phyloP scores from a whole-genome alignment of 163 green algal species.

The Coccomyxa subellipsoidea region DNA sequence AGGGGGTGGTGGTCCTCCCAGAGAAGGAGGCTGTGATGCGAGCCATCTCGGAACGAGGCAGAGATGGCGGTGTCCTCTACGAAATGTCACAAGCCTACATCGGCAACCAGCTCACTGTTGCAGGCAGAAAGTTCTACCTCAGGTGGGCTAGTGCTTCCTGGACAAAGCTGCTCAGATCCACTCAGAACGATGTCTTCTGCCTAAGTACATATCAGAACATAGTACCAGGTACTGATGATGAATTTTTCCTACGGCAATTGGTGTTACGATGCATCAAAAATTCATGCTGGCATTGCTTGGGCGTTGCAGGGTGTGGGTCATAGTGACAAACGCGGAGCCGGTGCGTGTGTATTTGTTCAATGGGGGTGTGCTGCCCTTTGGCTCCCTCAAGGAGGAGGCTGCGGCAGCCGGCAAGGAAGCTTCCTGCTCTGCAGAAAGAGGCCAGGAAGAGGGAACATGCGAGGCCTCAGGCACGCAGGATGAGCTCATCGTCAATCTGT shows the following conservation, averaged over 20 bases:
- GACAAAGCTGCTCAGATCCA: no score
- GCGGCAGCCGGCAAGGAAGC: neutral
- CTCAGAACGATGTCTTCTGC: no score
- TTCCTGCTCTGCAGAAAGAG: neutral
- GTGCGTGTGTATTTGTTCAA: slow-evolving; percentile 52
- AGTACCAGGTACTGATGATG: no score
- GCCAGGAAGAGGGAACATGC: no score
- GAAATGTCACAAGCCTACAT: slow-evolving; percentile 72
- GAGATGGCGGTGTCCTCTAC: slow-evolving; percentile 17
- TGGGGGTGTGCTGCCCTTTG: slow-evolving; percentile 53
- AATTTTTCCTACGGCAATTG: no score
- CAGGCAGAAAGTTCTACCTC: slow-evolving; percentile 39
- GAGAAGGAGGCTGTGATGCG: slow-evolving; percentile 18
- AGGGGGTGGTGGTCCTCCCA: slow-evolving; percentile 53
- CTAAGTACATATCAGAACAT: no score
- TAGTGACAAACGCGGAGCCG: slow-evolving; percentile 32
- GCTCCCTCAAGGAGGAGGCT: slow-evolving; percentile 6
- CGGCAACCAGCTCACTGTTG: slow-evolving; percentile 55
- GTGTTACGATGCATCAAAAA: no score
- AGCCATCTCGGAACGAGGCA: slow-evolving; percentile 10
- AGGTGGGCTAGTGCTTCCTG: no score
- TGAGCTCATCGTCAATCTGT: slow-evolving; percentile 58
- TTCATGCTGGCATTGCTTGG: no score
- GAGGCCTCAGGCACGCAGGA: no score
- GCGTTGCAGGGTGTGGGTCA: slow-evolving; percentile 43